Conservation (phyloP, 495 filamentous ascomycete species). For the Neurospora discreta region DNA sequence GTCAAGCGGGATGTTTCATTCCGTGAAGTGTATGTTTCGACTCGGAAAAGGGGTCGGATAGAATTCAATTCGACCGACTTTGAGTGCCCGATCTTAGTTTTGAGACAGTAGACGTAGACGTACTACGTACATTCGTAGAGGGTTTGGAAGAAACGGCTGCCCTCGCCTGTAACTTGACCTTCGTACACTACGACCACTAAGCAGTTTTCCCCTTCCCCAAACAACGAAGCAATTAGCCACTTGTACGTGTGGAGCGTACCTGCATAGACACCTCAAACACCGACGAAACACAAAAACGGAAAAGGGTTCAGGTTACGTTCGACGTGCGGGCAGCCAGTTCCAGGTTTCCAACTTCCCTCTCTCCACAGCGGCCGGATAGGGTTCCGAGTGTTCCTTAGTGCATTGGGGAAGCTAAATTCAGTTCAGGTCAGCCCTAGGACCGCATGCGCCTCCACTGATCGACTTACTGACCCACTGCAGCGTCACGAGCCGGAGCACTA, state of each 20-base stretch:
- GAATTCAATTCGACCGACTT: background rate
- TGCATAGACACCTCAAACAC: background rate
- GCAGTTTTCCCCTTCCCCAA: background rate
- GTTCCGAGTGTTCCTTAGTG: background rate
- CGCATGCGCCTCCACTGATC: background rate
- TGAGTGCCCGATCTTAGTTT: too few relatives aligned
- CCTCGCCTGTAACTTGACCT: background rate
- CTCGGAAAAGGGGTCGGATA: background rate
- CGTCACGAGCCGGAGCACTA: background rate
- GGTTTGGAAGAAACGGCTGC: background rate
- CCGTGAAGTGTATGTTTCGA: background rate
- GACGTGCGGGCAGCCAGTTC: background rate
- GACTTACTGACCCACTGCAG: background rate
- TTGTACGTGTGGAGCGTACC: background rate
- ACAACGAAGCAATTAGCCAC: background rate
- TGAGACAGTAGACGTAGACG: too few relatives aligned
- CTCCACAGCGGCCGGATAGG: background rate
- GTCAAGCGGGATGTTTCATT: background rate
- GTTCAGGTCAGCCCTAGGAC: background rate
- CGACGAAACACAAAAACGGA: background rate
- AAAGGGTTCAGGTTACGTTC: background rate
- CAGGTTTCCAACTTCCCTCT: background rate
- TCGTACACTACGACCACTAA: background rate
- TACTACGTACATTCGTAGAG: too few relatives aligned
- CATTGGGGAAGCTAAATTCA: background rate